These are phyloP conservation scores for Heteromeles arbutifolia DNA, from an alignment of 306 rosid species.

Conservation along the genomic window DNA sequence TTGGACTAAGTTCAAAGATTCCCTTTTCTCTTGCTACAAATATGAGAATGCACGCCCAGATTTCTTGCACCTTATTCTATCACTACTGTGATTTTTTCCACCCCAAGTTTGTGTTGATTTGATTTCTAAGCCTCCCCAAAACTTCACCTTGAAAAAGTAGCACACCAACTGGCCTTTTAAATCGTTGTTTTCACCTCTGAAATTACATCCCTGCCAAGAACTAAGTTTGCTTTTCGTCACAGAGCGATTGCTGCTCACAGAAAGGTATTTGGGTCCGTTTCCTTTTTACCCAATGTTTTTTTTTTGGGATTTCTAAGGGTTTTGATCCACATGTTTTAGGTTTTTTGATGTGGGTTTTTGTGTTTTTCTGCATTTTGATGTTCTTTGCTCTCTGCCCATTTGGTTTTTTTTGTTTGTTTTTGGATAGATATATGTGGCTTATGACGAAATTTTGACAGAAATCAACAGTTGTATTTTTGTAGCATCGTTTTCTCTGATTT, in stretches of 20 bases:
- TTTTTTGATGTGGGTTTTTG: constrained; percentile 14
- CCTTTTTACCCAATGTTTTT: background rate
- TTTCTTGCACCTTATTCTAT: constrained; percentile 38
- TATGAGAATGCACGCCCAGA: constrained; percentile 33
- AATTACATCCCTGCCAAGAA: constrained; percentile 1
- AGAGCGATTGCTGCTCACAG: constrained; percentile 5
- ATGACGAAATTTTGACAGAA: constrained; percentile 6
- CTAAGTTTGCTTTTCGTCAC: constrained; percentile 14
- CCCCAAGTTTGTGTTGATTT: constrained; percentile 24
- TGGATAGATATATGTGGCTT: background rate
- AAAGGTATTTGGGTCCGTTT: constrained; percentile 31
- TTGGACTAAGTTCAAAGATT: constrained; percentile 2
- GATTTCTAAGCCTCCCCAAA: constrained; percentile 2
- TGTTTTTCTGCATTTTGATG: background rate
- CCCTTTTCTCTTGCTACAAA: constrained; percentile 38
- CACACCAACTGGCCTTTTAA: background rate
- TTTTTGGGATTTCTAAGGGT: constrained; percentile 15
- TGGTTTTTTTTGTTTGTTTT: background rate
- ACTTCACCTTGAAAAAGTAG: constrained; percentile 17
- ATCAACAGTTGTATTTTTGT: constrained; percentile 1
- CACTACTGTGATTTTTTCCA: constrained; percentile 21
- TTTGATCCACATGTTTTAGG: constrained; percentile 35
- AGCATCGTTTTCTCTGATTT: background rate
- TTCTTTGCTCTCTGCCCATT: background rate
- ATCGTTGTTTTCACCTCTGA: background rate